Base-by-base conservation (phyloP, 345 rosid species). In the Acer saccharum region DNA sequence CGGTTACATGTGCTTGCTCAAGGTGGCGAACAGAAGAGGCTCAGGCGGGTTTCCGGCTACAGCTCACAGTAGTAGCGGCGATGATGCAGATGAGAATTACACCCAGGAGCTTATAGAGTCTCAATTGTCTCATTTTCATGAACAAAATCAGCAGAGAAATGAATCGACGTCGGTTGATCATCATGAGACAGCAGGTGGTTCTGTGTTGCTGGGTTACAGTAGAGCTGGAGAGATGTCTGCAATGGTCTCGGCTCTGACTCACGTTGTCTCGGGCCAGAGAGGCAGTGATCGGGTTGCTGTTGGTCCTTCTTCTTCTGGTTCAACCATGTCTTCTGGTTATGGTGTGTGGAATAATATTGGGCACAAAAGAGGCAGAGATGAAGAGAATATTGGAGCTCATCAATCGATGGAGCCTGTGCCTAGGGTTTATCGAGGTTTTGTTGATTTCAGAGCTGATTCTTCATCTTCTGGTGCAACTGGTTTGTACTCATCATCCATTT, bases 191-290 rank as follows among this genome's bases (percentile, higher is more conserved):
- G 23, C 61, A 46, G 35, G 17, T 3, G 18, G 77, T 3, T 17
- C 79, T 69, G 48, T 68, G 65, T 78, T 76, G 50, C 39, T 41
- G 21, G 85, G 83, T 0, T 82, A 81, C 80, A 69, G 82, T 68
- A 73, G 76, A 20, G 75, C 78, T 3, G 75, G 83, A 3, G 97
- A 91, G 89, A 88, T 85, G 92, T 88, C 97, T 0, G 89, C 90
- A 0, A 91, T 94, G 82, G 96, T 92, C 6, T 86, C 94, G 0
- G 96, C 94, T 20, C 88, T 92, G 9, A 85, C 97, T 13, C 88
- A 87, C 13, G 96, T 90, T 43, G 89, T 88, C 23, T 88, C 93
- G 0, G 88, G 92, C 3, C 82, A 77, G 3, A 20, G 85, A 20
- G 68, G 54, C 12, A 77, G 68, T 48, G 79, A 68, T 61, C 20